phyloP scores from a whole-genome alignment of 192 early-diverging fungal genomes.

The Jimgerdemannia lactiflua region DNA sequence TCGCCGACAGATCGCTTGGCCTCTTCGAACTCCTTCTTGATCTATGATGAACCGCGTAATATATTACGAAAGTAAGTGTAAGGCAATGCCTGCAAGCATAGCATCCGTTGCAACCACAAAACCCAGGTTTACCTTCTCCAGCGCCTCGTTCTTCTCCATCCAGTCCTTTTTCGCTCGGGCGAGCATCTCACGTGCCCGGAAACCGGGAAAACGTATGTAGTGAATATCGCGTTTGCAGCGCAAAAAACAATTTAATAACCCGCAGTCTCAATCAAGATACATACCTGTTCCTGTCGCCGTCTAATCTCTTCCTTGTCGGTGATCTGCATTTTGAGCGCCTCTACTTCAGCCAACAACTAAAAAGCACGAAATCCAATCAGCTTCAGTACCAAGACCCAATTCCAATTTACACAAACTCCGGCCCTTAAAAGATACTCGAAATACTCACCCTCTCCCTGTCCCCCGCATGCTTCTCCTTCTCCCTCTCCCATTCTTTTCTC shows the following conservation, averaged over 20 bases:
- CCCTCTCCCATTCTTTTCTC: background rate
- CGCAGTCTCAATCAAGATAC: background rate
- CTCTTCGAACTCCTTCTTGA: background rate
- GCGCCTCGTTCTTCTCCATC: conserved; percentile 22
- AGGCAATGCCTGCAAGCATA: background rate
- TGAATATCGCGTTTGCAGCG: background rate
- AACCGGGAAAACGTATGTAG: background rate
- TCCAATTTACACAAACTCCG: no score
- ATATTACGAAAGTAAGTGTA: background rate
- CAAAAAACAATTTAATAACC: background rate
- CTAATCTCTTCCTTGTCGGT: conserved; percentile 28
- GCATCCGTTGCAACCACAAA: no score
- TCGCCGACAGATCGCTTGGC: background rate
- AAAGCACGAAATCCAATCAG: background rate
- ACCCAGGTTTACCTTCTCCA: conserved; percentile 11
- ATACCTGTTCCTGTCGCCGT: background rate
- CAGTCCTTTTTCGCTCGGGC: conserved; percentile 26
- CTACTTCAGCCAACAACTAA: background rate
- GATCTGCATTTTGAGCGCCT: conserved; percentile 10
- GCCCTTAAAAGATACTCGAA: no score
- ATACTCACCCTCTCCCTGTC: no score
- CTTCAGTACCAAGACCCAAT: background rate
- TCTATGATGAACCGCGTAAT: background rate
- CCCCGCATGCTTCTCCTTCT: no score
- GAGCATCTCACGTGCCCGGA: conserved; percentile 23